Base-by-base conservation (phyloP, 257 asterid genomes). In the Jacaranda copaia region DNA sequence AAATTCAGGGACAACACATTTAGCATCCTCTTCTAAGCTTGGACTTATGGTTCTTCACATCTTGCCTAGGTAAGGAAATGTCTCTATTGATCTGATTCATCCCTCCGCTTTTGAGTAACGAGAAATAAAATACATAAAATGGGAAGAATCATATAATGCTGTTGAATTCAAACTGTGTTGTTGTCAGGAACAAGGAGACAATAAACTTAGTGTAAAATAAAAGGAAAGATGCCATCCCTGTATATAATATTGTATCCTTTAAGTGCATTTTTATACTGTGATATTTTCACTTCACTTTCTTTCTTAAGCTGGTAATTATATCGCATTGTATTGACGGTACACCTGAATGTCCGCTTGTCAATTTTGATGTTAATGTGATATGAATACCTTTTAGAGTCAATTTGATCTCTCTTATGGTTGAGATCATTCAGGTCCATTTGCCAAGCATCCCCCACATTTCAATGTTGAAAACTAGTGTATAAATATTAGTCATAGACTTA, bases 211-310 rank as follows among this genome's bases (percentile, higher is more conserved):
- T 4, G 35, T 55, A 8, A 52, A 52, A 52, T 35, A 9, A 35
- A 35, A 53, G 49, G 16, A 73, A 43, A 59, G n/a, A 43, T 73
- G 59, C 7, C 48, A 32, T 14, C 25, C 8, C 39, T 59, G 77
- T 25, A 25, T 20, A 12, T 11, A 74, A 63, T 49, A n/a, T 16
- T 25, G 5, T n/a, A 14, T 61, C 46, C 8, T 35, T 40, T 25
- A 42, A 58, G n/a, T 46, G 57, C 60, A 25, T 45, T 18, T 59
- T 25, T 61, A 12, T 49, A 40, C 36, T 73, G 1, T 42, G 25
- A 53, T 6, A 1, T 15, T 53, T 18, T 53, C 25, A 16, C 59
- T n/a, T 53, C 25, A 20, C 38, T 1, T 55, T 59, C 68, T 36
- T 61, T 20, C 7, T 61, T 32, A 61, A 32, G 46, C 18, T 10